Conservation (phyloP, 2,329 filamentous ascomycete genomes). For the Apiospora aurea region DNA sequence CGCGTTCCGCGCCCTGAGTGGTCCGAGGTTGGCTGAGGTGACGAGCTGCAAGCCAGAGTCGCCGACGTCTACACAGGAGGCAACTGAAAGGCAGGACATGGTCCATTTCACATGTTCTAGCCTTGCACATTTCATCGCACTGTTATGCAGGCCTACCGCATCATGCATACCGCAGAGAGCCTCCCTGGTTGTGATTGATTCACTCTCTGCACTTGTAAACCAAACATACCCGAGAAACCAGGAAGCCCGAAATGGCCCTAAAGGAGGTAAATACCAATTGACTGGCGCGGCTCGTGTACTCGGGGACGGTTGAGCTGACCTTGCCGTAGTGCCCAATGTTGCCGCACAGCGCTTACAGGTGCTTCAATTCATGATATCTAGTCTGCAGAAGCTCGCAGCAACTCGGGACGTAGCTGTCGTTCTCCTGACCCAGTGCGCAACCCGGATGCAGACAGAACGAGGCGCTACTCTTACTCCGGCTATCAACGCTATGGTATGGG, state of each 20-base stretch:
- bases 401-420: conserved; percentile 76
- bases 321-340: conserved; percentile 43
- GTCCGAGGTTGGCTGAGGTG: conserved; percentile 45
- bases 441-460: conserved; percentile 73
- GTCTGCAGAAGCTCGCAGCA: conserved; percentile 78
- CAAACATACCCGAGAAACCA: conserved; percentile 73
- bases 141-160: conserved; percentile 72
- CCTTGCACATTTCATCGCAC: conserved; percentile 76
- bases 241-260: conserved; percentile 46
- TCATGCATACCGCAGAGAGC: conserved; percentile 68
- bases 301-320: conserved; percentile 26
- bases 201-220: conserved; percentile 78
- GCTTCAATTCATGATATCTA: conserved; percentile 70
- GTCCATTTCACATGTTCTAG: conserved; percentile 61
- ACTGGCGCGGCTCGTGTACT: conserved; percentile 8
- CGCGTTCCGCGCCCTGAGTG: conserved; percentile 55
- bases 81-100: conserved; percentile 35
- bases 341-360: conserved; percentile 56
- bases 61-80: conserved; percentile 24
- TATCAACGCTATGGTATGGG: conserved; percentile 80
- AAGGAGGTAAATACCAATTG: conserved; percentile 49
- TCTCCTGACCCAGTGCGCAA: conserved; percentile 80
- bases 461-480: conserved; percentile 77
- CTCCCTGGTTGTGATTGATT: conserved; percentile 78
- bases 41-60: conserved; percentile 28